Base-by-base conservation (phyloP, 2,329 filamentous ascomycete genomes). In the Colletotrichum incanum region DNA sequence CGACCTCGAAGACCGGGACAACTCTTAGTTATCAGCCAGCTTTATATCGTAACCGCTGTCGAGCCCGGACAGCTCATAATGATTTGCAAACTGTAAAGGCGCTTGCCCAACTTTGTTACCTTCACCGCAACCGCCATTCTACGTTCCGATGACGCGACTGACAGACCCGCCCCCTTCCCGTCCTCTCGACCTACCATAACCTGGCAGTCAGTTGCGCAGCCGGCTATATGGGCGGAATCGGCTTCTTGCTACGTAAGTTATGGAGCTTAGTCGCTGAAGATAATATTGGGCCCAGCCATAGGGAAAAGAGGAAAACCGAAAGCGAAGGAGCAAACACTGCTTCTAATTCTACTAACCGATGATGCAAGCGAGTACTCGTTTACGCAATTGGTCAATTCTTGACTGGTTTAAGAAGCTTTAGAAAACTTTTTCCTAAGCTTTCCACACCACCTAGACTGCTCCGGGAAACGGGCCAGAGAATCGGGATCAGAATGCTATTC, bases 71-170 rank as follows among this genome's bases (percentile, higher is more conserved):
- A 37, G 8, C 8, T 8, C 6, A 6, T 26, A 16, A 11, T 2
- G 37, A 31, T 31, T 31, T 31, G 28, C 6, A 31, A 6, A 6
- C 55, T 4, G 5, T 45, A 34, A 37, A n/a, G 37, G 41, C 47
- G 39, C 55, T 61, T 67, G 39, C 11, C 65, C 56, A 39, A 28
- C 58, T 68, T 47, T 1, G 65, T 62, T 23, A 6, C 12, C 3
- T 68, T 6, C 28, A 49, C 58, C 58, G 58, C 16, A 47, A 26
- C 58, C 58, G 58, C 49, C 26, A 68, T 68, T 56, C 23, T 23
- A 20, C 26, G 20, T 12, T n/a, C 39, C 47, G 39, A 68, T 68
- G 65, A 54, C 65, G 65, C 65, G 58, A 68, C 43, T 20, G 23
- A 47, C 45, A n/a, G 18, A 39, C 49, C 28, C 63, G n/a, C 58